These are phyloP conservation scores for Cynanchum wilfordii DNA, from an alignment of 257 asterid species.

Conservation along the genomic window DNA sequence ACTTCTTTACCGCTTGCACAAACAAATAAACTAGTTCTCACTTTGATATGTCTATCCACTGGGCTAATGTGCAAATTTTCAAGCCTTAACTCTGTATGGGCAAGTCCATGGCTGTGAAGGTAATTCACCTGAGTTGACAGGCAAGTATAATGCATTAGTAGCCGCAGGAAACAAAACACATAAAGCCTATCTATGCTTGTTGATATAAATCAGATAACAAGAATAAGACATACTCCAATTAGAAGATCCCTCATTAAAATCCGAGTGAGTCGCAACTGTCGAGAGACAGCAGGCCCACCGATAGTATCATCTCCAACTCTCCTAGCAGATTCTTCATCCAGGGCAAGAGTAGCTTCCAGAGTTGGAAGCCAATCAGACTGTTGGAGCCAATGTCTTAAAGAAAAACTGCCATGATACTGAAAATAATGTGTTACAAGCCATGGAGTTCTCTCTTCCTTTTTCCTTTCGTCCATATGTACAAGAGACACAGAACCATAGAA, in stretches of 20 bases:
- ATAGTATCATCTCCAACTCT: constrained; percentile 85
- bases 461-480: background rate
- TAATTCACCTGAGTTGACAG: constrained; percentile 71
- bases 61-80: constrained; percentile 92
- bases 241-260: constrained; percentile 88
- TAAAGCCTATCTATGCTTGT: background rate
- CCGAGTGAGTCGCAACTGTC: constrained; percentile 76
- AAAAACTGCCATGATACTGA: constrained; percentile 89
- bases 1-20: constrained; percentile 6
- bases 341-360: constrained; percentile 86
- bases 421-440: constrained; percentile 1
- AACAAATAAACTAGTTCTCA: constrained; percentile 33
- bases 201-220: constrained; percentile 12
- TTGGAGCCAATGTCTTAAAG: constrained; percentile 97
- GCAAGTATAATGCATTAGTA: constrained; percentile 10
- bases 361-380: constrained; percentile 97
- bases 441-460: background rate
- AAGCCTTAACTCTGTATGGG: constrained; percentile 86
- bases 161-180: constrained; percentile 9
- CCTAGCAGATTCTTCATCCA: constrained; percentile 81
- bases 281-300: constrained; percentile 91
- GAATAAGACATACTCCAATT: constrained; percentile 61
- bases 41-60: constrained; percentile 85
- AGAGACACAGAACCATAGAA: background rate
- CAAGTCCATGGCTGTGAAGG: constrained; percentile 95